A percentile compares a stretch with the other conserved stretches of the same genome.
Conservation (phyloP, 2,329 filamentous ascomycete species). For the Cytospora schulzeri region DNA sequence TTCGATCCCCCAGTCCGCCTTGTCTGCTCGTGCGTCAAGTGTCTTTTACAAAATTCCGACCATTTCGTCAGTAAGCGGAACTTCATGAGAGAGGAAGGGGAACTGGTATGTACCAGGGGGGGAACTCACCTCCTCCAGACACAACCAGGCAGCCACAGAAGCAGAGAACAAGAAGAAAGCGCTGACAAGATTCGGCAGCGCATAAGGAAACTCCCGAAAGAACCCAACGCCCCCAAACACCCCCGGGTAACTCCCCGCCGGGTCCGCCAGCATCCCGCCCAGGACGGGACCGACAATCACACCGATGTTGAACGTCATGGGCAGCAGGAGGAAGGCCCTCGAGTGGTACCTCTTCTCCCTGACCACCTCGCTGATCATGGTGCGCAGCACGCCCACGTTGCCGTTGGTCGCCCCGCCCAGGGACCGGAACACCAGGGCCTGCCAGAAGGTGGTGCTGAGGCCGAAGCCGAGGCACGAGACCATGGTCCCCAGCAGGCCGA, state of each 20-base stretch:
- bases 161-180: slow-evolving; percentile 49
- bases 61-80: too few species aligned
- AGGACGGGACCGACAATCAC: slow-evolving; percentile 61
- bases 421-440: slow-evolving; percentile 64
- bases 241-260: slow-evolving; percentile 44
- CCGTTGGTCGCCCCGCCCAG: slow-evolving; percentile 71
- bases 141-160: slow-evolving; percentile 49
- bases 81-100: too few species aligned
- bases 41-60: too few species aligned
- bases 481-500: slow-evolving; percentile 70
- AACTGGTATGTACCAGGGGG: too few species aligned
- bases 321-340: slow-evolving; percentile 46
- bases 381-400: slow-evolving; percentile 74
- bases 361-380: slow-evolving; percentile 57
- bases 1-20: slow-evolving; percentile 46
- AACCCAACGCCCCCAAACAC: slow-evolving; percentile 51
- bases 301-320: slow-evolving; percentile 74
- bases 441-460: slow-evolving; percentile 64
- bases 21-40: slow-evolving; percentile 47
- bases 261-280: slow-evolving; percentile 49
- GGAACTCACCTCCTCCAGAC: slow-evolving; percentile 52
- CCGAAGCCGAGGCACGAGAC: slow-evolving; percentile 70
- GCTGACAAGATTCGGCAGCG: slow-evolving; percentile 56
- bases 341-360: slow-evolving; percentile 48
- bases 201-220: slow-evolving; percentile 54